A percentile compares a stretch with the other conserved stretches of the same genome.
These are phyloP conservation scores for Schizopora paradoxa DNA, from an alignment of 1,284 basidiomycete genomes.

Conservation along the genomic window DNA sequence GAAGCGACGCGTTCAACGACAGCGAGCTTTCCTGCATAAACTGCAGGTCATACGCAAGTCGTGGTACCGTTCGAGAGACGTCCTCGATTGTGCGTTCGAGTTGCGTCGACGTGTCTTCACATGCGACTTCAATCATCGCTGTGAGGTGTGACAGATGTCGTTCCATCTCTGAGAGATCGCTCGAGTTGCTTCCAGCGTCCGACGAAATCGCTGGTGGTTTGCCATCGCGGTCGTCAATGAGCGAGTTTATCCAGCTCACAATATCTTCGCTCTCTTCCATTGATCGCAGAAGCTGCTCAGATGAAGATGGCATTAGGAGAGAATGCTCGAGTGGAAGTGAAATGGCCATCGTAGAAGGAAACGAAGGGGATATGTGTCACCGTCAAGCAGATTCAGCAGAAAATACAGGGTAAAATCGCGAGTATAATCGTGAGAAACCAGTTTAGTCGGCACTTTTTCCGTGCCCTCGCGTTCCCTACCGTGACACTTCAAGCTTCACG, in stretches of 20 bases:
- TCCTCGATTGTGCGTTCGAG: conserved; percentile 87
- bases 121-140: conserved; percentile 72
- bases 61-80: conserved; percentile 81
- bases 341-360: too few species aligned
- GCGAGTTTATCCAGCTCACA: conserved; percentile 23
- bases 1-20: conserved; percentile 61
- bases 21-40: conserved; percentile 90
- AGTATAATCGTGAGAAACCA: too few species aligned
- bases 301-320: too few species aligned
- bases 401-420: too few species aligned
- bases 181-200: conserved; percentile 32
- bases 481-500: too few species aligned
- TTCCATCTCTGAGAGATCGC: conserved; percentile 65
- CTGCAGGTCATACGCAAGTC: conserved; percentile 88
- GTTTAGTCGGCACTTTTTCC: too few species aligned
- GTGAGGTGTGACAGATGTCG: conserved; percentile 69
- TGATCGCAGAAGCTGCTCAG: conserved; percentile 27
- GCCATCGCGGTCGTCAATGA: conserved; percentile 25
- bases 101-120: conserved; percentile 78
- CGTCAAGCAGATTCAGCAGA: too few species aligned
- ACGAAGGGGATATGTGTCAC: too few species aligned
- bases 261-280: conserved; percentile 34
- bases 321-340: too few species aligned
- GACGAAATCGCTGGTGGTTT: too few species aligned
- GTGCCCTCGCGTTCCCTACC: too few species aligned